Base-by-base conservation (phyloP, 768 basidiomycete species). In the Thelephora aurantiotincta region DNA sequence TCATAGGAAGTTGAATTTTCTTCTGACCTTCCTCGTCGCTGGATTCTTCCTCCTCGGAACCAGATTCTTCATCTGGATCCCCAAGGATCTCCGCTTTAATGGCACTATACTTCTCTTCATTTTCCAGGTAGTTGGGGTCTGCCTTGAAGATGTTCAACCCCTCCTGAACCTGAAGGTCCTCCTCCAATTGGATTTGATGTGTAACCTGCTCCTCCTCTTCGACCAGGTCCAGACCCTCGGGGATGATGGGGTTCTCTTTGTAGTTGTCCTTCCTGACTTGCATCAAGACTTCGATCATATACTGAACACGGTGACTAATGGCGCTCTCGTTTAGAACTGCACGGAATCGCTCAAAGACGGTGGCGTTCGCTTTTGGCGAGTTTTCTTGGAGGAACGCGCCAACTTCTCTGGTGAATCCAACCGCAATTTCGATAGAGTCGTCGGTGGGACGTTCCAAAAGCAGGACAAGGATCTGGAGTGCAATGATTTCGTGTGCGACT, bases 201-300 rank as follows among this genome's bases (percentile, higher is more conserved):
- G 92, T 97, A 46, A 98, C 91, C 58, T 97, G 92, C 55, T 98
- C 96, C 13, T 98, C 96, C 59, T 98, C 94, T 53, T 97, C 92
- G 1, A 99, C 96, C 30, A 99, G 67, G 60, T 99, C 96, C 58
- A 99, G 62, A 0, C 94, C 96, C 58, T 98, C 96, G 2, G 89
- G 82, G 35, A 98, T 62, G 53, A 91, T 79, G 14, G 93, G 93
- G 62, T 99, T 98, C 60, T 98, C 96, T 73, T 98, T 98, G 73
- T 89, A 98, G 65, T 91, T 93, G 71, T 99, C 96, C 69, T 96
- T 97, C 55, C 96, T 74, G 6, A 96, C 89, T 65, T 98, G 96
- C 89, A 99, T 98, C 43, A 98, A 72, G 2, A 98, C 96, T 66
- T 98, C 96, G 55, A 99, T 90, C 96, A 97, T 97, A 66, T 97